A percentile compares a stretch with the other conserved stretches of the same genome.
phyloP scores from a whole-genome alignment of 495 filamentous ascomycete genomes.

The Xylaria flabelliformis region DNA sequence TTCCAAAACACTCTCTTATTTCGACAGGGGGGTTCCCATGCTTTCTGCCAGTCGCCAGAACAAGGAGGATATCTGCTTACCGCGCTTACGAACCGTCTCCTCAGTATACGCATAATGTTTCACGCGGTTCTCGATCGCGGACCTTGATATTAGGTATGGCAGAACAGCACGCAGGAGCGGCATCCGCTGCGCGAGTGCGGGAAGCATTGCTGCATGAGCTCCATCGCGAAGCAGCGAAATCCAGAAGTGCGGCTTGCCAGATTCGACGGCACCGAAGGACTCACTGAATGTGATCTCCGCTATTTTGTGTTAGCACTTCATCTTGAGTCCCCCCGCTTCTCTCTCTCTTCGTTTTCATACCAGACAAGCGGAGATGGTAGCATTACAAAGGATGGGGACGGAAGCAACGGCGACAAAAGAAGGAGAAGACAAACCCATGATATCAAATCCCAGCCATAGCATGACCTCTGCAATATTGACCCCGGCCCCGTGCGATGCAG shows the following conservation, averaged over 20 bases:
- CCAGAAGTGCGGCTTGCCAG: slow-evolving; percentile 55
- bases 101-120: slow-evolving; percentile 37
- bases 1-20: too few relatives aligned
- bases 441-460: slow-evolving; percentile 57
- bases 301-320: neutral
- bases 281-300: slow-evolving; percentile 49
- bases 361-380: neutral
- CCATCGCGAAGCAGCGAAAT: slow-evolving; percentile 36
- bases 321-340: neutral
- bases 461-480: slow-evolving; percentile 51
- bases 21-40: too few relatives aligned
- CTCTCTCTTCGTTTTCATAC: neutral
- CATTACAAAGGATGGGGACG: neutral
- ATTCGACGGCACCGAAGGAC: slow-evolving; percentile 55
- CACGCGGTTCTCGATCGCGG: slow-evolving; percentile 29
- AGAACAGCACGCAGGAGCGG: slow-evolving; percentile 27
- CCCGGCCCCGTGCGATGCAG: slow-evolving; percentile 24
- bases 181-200: slow-evolving; percentile 25
- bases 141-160: slow-evolving; percentile 31
- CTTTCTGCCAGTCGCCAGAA: too few relatives aligned
- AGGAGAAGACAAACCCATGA: slow-evolving; percentile 46
- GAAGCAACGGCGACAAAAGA: neutral
- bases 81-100: slow-evolving; percentile 24
- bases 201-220: slow-evolving; percentile 33
- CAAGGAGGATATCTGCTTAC: too few relatives aligned